Percentiles rank a stretch among this genome's conserved stretches.
These are phyloP conservation scores for Monilinia polystroma DNA, from an alignment of 2,329 filamentous ascomycete genomes.

Conservation along the genomic window DNA sequence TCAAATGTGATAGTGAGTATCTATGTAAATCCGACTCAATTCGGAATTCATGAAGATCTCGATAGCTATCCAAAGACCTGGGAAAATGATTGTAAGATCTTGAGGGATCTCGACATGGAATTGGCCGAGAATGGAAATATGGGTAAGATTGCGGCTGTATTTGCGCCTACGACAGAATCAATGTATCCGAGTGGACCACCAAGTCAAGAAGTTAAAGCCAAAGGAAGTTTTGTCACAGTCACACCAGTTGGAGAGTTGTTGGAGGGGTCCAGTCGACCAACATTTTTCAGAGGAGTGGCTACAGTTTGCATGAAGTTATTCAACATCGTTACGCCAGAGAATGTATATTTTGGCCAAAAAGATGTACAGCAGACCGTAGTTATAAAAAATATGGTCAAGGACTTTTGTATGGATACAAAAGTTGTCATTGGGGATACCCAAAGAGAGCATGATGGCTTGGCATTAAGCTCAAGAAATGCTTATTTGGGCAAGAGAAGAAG, in stretches of 20 bases:
- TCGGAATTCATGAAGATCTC: slow-evolving; percentile 85
- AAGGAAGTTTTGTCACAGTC: slow-evolving; percentile 88
- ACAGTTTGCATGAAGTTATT: slow-evolving; percentile 96
- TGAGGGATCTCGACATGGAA: slow-evolving; percentile 69
- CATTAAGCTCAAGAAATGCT: slow-evolving; percentile 89
- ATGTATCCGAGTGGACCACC: slow-evolving; percentile 83
- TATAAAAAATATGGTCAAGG: slow-evolving; percentile 79
- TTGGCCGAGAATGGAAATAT: slow-evolving; percentile 59
- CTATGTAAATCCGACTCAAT: slow-evolving; percentile 96
- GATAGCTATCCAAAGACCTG: slow-evolving; percentile 88
- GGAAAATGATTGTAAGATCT: slow-evolving; percentile 68
- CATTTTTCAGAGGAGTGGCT: slow-evolving; percentile 94
- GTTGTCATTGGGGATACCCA: slow-evolving; percentile 73
- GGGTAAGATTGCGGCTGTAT: slow-evolving; percentile 77
- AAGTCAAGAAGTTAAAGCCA: slow-evolving; percentile 68
- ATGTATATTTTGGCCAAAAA: slow-evolving; percentile 94
- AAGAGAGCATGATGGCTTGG: slow-evolving; percentile 77
- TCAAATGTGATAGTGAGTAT: slow-evolving; percentile 86
- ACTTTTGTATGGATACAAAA: slow-evolving; percentile 77
- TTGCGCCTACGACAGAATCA: slow-evolving; percentile 75
- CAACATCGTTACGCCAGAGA: slow-evolving; percentile 75
- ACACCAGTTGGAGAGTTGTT: slow-evolving; percentile 79
- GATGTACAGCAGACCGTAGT: slow-evolving; percentile 95
- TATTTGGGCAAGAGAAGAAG: slow-evolving; percentile 80
- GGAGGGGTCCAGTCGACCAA: slow-evolving; percentile 82